phyloP scores from a whole-genome alignment of 2,329 filamentous ascomycete genomes.

The Alternaria ventricosa region DNA sequence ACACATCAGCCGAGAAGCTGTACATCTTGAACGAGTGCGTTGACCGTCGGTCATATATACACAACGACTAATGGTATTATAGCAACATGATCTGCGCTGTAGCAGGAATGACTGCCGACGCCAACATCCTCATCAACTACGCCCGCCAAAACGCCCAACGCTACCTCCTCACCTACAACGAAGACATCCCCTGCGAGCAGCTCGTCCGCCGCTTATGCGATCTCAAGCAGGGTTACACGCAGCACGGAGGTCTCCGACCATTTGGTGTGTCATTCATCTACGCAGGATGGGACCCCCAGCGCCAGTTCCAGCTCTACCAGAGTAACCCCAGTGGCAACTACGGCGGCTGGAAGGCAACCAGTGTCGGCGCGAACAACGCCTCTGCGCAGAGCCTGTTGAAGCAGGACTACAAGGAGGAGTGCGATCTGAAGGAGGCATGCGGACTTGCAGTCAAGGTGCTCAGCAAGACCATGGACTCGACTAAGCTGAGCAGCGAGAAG shows the following conservation, averaged over 20 bases:
- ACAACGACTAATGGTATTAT: too few species aligned
- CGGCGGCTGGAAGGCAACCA: slow-evolving; percentile 98
- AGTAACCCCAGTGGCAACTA: slow-evolving; percentile 99
- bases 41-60: too few species aligned
- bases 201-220: slow-evolving; percentile 96
- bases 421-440: slow-evolving; percentile 93
- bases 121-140: slow-evolving; percentile 99
- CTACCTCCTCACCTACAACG: slow-evolving; percentile 98
- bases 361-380: slow-evolving; percentile 96
- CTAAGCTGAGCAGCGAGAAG: slow-evolving; percentile 98
- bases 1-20: slow-evolving; percentile 99
- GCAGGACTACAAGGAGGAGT: slow-evolving; percentile 99
- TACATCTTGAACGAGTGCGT: slow-evolving; percentile 97
- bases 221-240: slow-evolving; percentile 98
- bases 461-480: slow-evolving; percentile 99
- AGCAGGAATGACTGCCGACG: slow-evolving; percentile 98
- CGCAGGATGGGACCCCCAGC: slow-evolving; percentile 93
- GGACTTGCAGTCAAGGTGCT: slow-evolving; percentile 97
- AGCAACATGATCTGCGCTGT: slow-evolving; percentile 99
- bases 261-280: slow-evolving; percentile 99
- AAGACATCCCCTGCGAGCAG: slow-evolving; percentile 99
- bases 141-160: slow-evolving; percentile 95
- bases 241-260: slow-evolving; percentile 96
- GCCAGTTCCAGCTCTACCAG: slow-evolving; percentile 98
- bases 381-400: slow-evolving; percentile 96